A percentile compares a stretch with the other conserved stretches of the same genome.
phyloP scores from a whole-genome alignment of 768 basidiomycete species.

The Suillus hirtellus region DNA sequence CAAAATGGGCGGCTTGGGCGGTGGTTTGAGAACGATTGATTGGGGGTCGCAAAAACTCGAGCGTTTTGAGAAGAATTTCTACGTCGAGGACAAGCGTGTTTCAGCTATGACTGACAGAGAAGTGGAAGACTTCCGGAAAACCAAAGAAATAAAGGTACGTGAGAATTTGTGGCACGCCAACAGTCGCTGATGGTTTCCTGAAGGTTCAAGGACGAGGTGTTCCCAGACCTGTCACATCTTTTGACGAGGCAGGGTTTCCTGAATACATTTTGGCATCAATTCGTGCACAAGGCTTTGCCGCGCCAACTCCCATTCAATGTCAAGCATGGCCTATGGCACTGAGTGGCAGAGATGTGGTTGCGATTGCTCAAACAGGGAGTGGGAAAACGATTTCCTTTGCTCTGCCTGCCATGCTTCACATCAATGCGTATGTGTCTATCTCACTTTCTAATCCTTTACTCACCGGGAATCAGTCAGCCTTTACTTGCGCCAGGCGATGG shows the following conservation, averaged over 20 bases:
- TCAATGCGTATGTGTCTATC: slow-evolving; percentile 83
- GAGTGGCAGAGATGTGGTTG: slow-evolving; percentile 90
- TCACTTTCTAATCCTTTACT: neutral
- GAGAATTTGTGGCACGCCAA: neutral
- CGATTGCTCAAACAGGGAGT: slow-evolving; percentile 97
- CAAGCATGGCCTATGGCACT: slow-evolving; percentile 99
- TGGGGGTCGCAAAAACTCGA: slow-evolving; percentile 75
- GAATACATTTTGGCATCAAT: slow-evolving; percentile 95
- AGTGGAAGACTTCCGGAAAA: slow-evolving; percentile 80
- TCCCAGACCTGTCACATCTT: slow-evolving; percentile 86
- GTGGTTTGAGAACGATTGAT: slow-evolving; percentile 79
- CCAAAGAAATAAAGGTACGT: slow-evolving; percentile 84
- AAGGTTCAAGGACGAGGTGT: slow-evolving; percentile 87
- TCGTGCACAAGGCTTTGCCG: slow-evolving; percentile 87
- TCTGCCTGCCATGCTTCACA: slow-evolving; percentile 98
- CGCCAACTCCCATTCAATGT: slow-evolving; percentile 95
- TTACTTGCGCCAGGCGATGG: slow-evolving; percentile 92
- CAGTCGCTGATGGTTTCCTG: slow-evolving; percentile 9
- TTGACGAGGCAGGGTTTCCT: slow-evolving; percentile 95
- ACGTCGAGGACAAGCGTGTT: slow-evolving; percentile 87
- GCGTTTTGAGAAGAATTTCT: slow-evolving; percentile 98
- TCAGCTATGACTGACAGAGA: slow-evolving; percentile 77
- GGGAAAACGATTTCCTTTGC: slow-evolving; percentile 99
- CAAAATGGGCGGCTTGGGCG: slow-evolving; percentile 80
- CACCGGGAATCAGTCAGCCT: slow-evolving; percentile 66